Evolutionary conservation across 2,329 filamentous ascomycete genomes (phyloP).

Genomic region (Aspergillus versicolor): DNA sequence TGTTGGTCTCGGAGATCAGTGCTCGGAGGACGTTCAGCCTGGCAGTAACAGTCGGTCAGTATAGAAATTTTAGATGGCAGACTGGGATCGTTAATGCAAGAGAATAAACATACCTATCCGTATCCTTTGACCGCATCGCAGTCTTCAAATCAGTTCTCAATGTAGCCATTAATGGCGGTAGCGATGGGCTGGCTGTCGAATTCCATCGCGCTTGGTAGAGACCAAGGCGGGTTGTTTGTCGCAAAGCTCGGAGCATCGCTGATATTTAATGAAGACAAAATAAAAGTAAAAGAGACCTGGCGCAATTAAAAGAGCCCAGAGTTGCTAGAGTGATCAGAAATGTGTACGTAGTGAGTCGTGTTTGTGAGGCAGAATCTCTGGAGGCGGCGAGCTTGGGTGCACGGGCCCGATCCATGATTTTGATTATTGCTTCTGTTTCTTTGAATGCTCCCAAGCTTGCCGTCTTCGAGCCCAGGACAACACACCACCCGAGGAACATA

Average conservation of each 20-base stretch:
- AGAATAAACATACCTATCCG: conserved; percentile 34
- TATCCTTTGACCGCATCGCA: conserved; percentile 52
- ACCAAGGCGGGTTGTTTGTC: conserved; percentile 28
- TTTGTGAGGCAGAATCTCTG: conserved; percentile 5
- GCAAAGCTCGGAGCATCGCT: conserved; percentile 35
- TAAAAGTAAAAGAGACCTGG: background rate
- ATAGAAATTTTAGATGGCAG: background rate
- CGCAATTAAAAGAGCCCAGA: background rate
- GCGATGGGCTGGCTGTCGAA: conserved; percentile 35
- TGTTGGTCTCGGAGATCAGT: conserved; percentile 51
- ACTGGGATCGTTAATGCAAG: background rate
- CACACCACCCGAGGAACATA: conserved; percentile 11
- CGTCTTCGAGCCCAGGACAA: conserved; percentile 16
- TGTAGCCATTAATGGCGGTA: conserved; percentile 46
- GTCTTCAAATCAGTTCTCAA: conserved; percentile 48
- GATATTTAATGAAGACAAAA: background rate
- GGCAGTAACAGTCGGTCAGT: background rate
- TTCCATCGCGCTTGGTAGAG: conserved; percentile 39
- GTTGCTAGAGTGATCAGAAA: background rate
- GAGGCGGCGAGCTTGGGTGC: too few relatives aligned
- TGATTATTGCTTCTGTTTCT: conserved; percentile 10
- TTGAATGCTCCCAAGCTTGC: conserved; percentile 4
- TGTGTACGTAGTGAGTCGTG: background rate
- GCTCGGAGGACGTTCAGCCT: conserved; percentile 51
- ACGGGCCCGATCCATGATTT: too few relatives aligned